Evolutionary conservation across 2,329 filamentous ascomycete genomes (phyloP), one percentile per base, ranked within the genome.

Genomic region (Stagonosporopsis rhizophila): DNA sequence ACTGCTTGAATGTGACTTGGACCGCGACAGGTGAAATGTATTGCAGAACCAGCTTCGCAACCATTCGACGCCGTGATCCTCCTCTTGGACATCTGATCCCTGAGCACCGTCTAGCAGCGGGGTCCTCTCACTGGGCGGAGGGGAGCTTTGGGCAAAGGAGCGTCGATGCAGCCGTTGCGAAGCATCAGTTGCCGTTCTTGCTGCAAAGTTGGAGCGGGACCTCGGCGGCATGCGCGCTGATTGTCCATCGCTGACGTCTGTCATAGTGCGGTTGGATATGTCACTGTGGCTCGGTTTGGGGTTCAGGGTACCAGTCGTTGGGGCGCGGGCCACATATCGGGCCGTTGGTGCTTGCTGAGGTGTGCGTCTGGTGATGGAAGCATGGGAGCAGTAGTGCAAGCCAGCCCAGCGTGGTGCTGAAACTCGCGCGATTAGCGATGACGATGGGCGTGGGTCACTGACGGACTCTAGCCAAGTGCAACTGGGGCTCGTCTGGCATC

Each of bases 131-230:
- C 68, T 57, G 19, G 67, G 65, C 11, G 66, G 68, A 15, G 70
- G 62, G 12, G 68, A 67, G 19, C 62, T 61, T 28, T 70, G 65
- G 4, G 52, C 66, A 41, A 72, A 61, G 7, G 74, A 75, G 34
- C 78, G 75, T 42, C 79, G 73, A 49, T 77, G 74, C 52, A 82
- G 67, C 55, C 80, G 78, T 51, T 77, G 75, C 38, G 74, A 73
- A 48, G 78, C 75, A 63, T 82, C 81, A 45, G 70, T 73, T 20
- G 81, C 79, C 20, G 79, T 76, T 17, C 77, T 73, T 19, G 79
- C 69, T 44, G 78, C 74, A 63, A 82, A 82, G 60, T 77, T 81
- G 27, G 80, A 76, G 34, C 65, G 70, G 6, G 67, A 65, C 53
- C 74, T 66, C 39, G 68, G 64, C 42, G 70, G 68, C 63, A 71